Percentiles rank a stretch among this genome's conserved stretches.
These are phyloP conservation scores for Tephrocybe sp. DNA, from an alignment of 768 basidiomycete species.

Conservation along the genomic window DNA sequence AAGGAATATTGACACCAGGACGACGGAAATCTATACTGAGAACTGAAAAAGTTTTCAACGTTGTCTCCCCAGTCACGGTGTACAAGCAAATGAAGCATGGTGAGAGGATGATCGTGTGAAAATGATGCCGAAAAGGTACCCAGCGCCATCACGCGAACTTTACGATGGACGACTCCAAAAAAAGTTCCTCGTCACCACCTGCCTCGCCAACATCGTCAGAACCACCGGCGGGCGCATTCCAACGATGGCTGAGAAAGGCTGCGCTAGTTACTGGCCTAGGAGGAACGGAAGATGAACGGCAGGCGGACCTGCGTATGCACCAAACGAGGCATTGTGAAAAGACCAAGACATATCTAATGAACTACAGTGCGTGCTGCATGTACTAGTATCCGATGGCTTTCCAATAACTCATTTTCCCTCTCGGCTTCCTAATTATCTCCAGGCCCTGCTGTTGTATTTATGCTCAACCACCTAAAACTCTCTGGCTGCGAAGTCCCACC, in stretches of 20 bases:
- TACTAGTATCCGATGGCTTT: constrained; percentile 8
- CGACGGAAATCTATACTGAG: too few relatives aligned
- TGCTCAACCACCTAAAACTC: constrained; percentile 85
- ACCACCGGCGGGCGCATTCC: constrained; percentile 35
- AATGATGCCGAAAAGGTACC: constrained; percentile 15
- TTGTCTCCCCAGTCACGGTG: too few relatives aligned
- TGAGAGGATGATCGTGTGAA: constrained; percentile 14
- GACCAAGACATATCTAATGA: constrained; percentile 65
- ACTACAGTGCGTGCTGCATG: constrained; percentile 64
- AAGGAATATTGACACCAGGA: too few relatives aligned
- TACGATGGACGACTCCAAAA: constrained; percentile 18
- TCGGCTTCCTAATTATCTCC: neutral
- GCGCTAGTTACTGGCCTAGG: constrained; percentile 48
- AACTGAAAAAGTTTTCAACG: too few relatives aligned
- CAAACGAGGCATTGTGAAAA: constrained; percentile 56
- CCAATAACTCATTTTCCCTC: constrained; percentile 9
- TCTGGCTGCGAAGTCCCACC: constrained; percentile 70
- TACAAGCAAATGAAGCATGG: neutral
- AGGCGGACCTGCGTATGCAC: constrained; percentile 32
- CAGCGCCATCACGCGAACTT: constrained; percentile 3
- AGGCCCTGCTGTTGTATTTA: constrained; percentile 89
- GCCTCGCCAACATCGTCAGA: constrained; percentile 17
- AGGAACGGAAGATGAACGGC: constrained; percentile 43
- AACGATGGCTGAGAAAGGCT: constrained; percentile 46
- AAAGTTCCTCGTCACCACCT: constrained; percentile 16